A percentile compares a stretch with the other conserved stretches of the same genome.
Conservation (phyloP, 1,139 yeast species). For the Protomyces macrosporus region DNA sequence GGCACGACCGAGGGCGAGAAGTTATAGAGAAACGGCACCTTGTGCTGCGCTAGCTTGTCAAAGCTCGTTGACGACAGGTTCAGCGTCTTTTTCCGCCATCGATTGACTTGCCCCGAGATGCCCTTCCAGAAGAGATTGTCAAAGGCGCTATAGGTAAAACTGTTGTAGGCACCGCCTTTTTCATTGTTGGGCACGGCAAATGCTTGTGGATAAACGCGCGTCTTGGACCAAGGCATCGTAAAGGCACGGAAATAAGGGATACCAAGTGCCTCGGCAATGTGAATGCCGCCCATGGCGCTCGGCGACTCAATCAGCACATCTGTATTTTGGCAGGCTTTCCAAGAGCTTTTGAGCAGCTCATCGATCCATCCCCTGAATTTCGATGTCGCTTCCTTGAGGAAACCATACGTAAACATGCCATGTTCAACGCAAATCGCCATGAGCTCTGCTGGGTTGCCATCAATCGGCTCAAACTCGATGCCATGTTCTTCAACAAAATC, state of each 20-base stretch:
- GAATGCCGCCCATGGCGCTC: conserved; percentile 92
- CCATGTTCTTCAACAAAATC: conserved; percentile 68
- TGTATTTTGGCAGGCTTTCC: conserved; percentile 83
- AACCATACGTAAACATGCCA: conserved; percentile 77
- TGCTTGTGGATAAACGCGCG: conserved; percentile 94
- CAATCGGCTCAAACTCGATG: conserved; percentile 64
- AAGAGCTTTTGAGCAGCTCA: conserved; percentile 62
- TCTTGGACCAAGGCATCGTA: conserved; percentile 98
- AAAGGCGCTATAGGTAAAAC: conserved; percentile 84
- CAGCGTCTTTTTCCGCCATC: conserved; percentile 71
- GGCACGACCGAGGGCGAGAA: conserved; percentile 84
- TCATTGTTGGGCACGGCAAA: conserved; percentile 90
- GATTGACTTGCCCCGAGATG: conserved; percentile 78
- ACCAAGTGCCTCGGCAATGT: conserved; percentile 83
- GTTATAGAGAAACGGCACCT: conserved; percentile 82
- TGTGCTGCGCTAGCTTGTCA: conserved; percentile 63
- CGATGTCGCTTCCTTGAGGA: conserved; percentile 73
- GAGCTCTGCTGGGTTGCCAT: conserved; percentile 88
- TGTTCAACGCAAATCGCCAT: conserved; percentile 91
- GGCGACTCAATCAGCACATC: conserved; percentile 90
- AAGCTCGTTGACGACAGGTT: conserved; percentile 64
- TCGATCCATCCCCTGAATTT: conserved; percentile 88
- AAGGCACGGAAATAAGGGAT: conserved; percentile 92
- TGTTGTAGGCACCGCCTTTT: conserved; percentile 87
- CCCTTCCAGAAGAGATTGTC: conserved; percentile 94